These are phyloP conservation scores for Amanita polypyramis DNA, from an alignment of 768 basidiomycete genomes.

Conservation along the genomic window DNA sequence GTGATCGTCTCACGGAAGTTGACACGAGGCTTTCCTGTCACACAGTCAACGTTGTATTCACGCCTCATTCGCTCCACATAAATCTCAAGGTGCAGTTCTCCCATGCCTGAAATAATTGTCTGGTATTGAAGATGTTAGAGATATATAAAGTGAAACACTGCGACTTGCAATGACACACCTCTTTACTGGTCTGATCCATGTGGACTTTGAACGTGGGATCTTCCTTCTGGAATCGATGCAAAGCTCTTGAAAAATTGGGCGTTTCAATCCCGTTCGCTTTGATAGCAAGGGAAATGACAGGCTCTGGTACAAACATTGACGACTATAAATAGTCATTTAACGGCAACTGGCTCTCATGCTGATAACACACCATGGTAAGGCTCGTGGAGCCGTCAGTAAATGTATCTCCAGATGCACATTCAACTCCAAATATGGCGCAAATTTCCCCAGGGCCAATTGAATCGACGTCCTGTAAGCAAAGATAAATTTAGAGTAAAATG, in stretches of 20 bases:
- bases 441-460: slow-evolving; percentile 96
- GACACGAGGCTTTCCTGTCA: slow-evolving; percentile 92
- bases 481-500: background rate
- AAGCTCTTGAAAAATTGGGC: slow-evolving; percentile 92
- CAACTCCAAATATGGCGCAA: slow-evolving; percentile 98
- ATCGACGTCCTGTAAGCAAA: slow-evolving; percentile 72
- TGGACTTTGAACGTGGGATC: slow-evolving; percentile 99
- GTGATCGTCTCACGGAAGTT: slow-evolving; percentile 95
- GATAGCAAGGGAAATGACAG: slow-evolving; percentile 92
- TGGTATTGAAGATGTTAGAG: slow-evolving; percentile 19
- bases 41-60: slow-evolving; percentile 90
- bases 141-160: background rate
- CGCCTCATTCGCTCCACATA: slow-evolving; percentile 99
- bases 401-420: slow-evolving; percentile 96
- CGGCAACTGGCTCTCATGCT: background rate
- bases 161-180: slow-evolving; percentile 37
- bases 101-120: slow-evolving; percentile 99
- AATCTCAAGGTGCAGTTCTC: slow-evolving; percentile 96
- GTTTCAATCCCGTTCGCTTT: slow-evolving; percentile 89
- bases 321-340: slow-evolving; percentile 41
- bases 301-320: slow-evolving; percentile 97
- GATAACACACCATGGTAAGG: slow-evolving; percentile 75
- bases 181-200: slow-evolving; percentile 87
- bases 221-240: slow-evolving; percentile 97
- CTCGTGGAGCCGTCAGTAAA: slow-evolving; percentile 88